phyloP scores from a whole-genome alignment of 768 basidiomycete genomes.

The Tricholomella constricta region DNA sequence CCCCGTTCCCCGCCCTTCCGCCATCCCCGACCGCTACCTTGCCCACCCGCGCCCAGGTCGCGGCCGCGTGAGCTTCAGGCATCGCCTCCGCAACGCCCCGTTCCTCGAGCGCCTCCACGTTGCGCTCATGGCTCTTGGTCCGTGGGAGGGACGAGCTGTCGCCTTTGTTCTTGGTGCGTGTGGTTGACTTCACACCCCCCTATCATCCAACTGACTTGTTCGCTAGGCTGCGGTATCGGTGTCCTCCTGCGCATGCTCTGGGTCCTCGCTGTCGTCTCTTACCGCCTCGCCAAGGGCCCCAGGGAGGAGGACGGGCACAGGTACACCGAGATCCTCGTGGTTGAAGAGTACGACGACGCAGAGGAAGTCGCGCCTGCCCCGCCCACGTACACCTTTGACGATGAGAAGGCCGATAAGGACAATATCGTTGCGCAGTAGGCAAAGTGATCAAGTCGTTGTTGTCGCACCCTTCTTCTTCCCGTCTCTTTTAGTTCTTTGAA shows the following conservation, averaged over 20 bases:
- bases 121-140: slow-evolving; percentile 69
- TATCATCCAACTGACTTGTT: slow-evolving; percentile 1
- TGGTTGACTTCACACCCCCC: background rate
- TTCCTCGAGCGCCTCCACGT: slow-evolving; percentile 64
- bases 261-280: slow-evolving; percentile 64
- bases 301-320: slow-evolving; percentile 40
- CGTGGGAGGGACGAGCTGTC: slow-evolving; percentile 82
- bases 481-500: no score
- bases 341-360: slow-evolving; percentile 47
- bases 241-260: slow-evolving; percentile 81
- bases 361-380: slow-evolving; percentile 45
- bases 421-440: slow-evolving; percentile 20
- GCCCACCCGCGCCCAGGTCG: slow-evolving; percentile 26
- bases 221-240: slow-evolving; percentile 77
- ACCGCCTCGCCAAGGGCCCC: slow-evolving; percentile 54
- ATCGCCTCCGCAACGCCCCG: slow-evolving; percentile 30
- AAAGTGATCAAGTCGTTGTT: no score
- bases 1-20: slow-evolving; percentile 1
- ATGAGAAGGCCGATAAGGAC: slow-evolving; percentile 45
- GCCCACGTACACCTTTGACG: slow-evolving; percentile 54
- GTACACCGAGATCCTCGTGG: slow-evolving; percentile 38
- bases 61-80: slow-evolving; percentile 26
- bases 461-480: no score
- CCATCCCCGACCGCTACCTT: slow-evolving; percentile 15
- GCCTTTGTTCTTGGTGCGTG: slow-evolving; percentile 74